phyloP scores from a whole-genome alignment of 2,329 filamentous ascomycete species.

The Curvularia spicifera region DNA sequence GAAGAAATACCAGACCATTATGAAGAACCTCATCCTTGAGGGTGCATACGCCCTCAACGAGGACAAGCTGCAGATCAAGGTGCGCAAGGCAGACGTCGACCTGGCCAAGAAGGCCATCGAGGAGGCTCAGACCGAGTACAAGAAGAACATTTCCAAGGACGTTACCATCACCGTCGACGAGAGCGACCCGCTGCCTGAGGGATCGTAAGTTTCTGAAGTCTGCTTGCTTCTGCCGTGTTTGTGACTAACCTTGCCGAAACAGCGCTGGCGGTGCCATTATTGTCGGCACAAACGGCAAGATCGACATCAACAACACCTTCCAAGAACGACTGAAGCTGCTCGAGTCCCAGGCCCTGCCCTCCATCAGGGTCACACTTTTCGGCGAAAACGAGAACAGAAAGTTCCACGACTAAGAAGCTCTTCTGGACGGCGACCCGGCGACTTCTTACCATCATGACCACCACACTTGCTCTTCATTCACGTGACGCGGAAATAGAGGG shows the following conservation, averaged over 20 bases:
- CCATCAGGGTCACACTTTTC: constrained; percentile 84
- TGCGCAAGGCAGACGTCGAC: constrained; percentile 79
- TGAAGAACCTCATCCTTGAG: constrained; percentile 86
- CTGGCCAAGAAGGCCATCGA: constrained; percentile 78
- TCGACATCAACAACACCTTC: constrained; percentile 98
- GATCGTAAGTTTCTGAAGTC: constrained; percentile 67
- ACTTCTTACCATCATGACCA: constrained; percentile 2
- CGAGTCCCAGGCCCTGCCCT: constrained; percentile 82
- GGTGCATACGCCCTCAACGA: constrained; percentile 89
- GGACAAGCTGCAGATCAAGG: constrained; percentile 74
- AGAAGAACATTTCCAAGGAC: constrained; percentile 75
- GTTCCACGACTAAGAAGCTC: constrained; percentile 77
- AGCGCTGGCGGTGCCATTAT: constrained; percentile 86
- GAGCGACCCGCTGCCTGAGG: constrained; percentile 77
- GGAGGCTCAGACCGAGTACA: constrained; percentile 80
- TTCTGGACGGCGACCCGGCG: constrained; percentile 1
- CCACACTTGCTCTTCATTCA: constrained; percentile 1
- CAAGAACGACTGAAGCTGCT: constrained; percentile 88
- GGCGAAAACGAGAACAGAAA: constrained; percentile 94
- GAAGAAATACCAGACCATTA: constrained; percentile 73
- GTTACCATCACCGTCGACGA: constrained; percentile 76
- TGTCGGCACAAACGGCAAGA: constrained; percentile 85
- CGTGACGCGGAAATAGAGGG: background rate
- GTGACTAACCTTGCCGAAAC: constrained; percentile 19
- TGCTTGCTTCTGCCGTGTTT: accelerated